A percentile compares a stretch with the other conserved stretches of the same genome.
Conservation (phyloP, 257 asterid species). For the Dorcoceras hygrometricum region DNA sequence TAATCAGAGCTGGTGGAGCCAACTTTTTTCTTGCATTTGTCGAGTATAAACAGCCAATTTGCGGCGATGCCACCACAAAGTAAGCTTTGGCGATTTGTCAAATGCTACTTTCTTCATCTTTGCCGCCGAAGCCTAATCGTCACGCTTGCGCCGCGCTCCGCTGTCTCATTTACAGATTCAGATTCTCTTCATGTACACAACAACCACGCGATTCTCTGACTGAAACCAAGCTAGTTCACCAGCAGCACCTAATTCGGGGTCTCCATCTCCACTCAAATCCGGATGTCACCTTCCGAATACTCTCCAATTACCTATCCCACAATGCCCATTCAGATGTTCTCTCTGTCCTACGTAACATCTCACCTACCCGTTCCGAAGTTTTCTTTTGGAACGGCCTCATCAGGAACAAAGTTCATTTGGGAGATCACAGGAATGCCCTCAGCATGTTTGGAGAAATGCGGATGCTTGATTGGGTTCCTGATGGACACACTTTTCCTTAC, state of each 20-base stretch:
- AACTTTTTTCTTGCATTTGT: not conserved
- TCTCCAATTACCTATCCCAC: conserved; percentile 30
- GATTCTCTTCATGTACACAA: conserved; percentile 32
- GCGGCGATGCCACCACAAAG: not conserved
- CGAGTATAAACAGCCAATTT: not conserved
- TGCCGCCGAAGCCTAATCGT: conserved; percentile 25
- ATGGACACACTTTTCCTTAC: conserved; percentile 72
- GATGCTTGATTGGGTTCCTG: conserved; percentile 57
- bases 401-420: conserved; percentile 35
- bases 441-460: conserved; percentile 61
- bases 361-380: conserved; percentile 39
- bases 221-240: conserved; percentile 20
- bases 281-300: conserved; percentile 17
- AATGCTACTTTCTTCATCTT: conserved; percentile 30
- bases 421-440: conserved; percentile 38
- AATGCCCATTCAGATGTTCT: conserved; percentile 37
- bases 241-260: conserved; percentile 13
- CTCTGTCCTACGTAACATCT: conserved; percentile 37
- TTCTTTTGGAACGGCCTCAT: conserved; percentile 81
- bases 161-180: conserved; percentile 19
- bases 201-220: conserved; percentile 21
- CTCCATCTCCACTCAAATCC: conserved; percentile 17
- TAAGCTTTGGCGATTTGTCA: not conserved
- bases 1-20: too few species aligned
- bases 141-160: conserved; percentile 19